Evolutionary conservation across 495 filamentous ascomycete genomes (phyloP).

Genomic region (Filosporella fistucella): DNA sequence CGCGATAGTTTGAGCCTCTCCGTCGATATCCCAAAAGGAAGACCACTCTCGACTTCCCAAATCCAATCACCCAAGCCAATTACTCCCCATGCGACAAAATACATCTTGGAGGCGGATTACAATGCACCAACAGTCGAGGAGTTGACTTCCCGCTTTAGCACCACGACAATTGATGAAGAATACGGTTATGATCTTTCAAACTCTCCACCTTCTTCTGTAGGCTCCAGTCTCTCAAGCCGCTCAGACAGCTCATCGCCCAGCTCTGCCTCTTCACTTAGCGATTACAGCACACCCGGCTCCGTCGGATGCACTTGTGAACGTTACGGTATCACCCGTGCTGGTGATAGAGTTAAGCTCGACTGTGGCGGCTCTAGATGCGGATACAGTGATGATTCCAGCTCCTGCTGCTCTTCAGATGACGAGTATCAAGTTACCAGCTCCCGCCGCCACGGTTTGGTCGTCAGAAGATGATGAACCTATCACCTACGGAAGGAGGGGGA

Average conservation of each 20-base stretch:
- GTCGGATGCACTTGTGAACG: constrained; percentile 80
- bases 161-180: constrained; percentile 67
- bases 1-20: constrained; percentile 30
- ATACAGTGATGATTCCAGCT: constrained; percentile 60
- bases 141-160: constrained; percentile 67
- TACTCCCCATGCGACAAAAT: constrained; percentile 77
- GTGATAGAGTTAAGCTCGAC: constrained; percentile 89
- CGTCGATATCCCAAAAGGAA: constrained; percentile 75
- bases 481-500: neutral
- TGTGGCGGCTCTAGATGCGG: constrained; percentile 84
- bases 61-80: constrained; percentile 88
- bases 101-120: constrained; percentile 78
- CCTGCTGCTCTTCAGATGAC: constrained; percentile 51
- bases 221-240: constrained; percentile 72
- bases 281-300: constrained; percentile 51
- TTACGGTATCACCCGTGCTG: constrained; percentile 92
- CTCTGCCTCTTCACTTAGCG: constrained; percentile 68
- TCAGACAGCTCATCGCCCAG: constrained; percentile 68
- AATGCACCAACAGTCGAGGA: constrained; percentile 62
- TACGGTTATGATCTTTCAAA: constrained; percentile 51
- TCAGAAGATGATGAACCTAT: constrained; percentile 37
- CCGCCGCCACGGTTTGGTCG: constrained; percentile 74
- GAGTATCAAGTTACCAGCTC: constrained; percentile 53
- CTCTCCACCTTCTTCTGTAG: constrained; percentile 65
- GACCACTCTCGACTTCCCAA: constrained; percentile 78